Evolutionary conservation across 1,284 basidiomycete genomes (phyloP).

Genomic region (Gymnopus androsaceus): DNA sequence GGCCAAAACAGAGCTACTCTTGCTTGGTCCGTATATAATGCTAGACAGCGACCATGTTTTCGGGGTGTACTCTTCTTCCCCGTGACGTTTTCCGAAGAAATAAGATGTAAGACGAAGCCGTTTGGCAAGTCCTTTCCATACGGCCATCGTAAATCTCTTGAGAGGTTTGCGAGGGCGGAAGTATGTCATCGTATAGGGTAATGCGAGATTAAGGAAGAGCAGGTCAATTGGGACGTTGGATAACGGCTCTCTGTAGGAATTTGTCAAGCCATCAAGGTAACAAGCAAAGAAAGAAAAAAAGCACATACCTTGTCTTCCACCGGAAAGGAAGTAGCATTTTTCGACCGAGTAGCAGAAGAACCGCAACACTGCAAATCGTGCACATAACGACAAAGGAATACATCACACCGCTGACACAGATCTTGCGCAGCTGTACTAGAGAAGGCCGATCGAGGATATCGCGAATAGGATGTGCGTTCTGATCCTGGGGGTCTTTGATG

Average conservation of each 20-base stretch:
- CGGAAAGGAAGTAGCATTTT: slow-evolving; percentile 75
- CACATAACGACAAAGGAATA: slow-evolving; percentile 81
- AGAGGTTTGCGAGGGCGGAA: slow-evolving; percentile 68
- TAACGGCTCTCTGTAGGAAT: slow-evolving; percentile 63
- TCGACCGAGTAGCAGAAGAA: slow-evolving; percentile 59
- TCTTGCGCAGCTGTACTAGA: slow-evolving; percentile 80
- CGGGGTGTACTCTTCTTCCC: slow-evolving; percentile 61
- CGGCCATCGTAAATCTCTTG: slow-evolving; percentile 48
- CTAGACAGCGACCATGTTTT: slow-evolving; percentile 43
- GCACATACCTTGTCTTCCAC: slow-evolving; percentile 73
- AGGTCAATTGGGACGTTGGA: slow-evolving; percentile 87
- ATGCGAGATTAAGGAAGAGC: slow-evolving; percentile 78
- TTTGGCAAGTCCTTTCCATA: slow-evolving; percentile 69
- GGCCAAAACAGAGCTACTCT: slow-evolving; percentile 29
- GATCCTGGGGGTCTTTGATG: slow-evolving; percentile 90
- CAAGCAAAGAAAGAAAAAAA: neutral
- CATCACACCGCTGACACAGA: slow-evolving; percentile 83
- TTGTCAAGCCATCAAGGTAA: neutral
- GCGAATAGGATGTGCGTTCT: slow-evolving; percentile 86
- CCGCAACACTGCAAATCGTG: slow-evolving; percentile 71
- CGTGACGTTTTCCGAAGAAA: slow-evolving; percentile 74
- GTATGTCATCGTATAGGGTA: slow-evolving; percentile 80
- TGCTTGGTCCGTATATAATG: slow-evolving; percentile 35
- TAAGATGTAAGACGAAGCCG: slow-evolving; percentile 79
- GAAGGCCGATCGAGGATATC: slow-evolving; percentile 90